These are phyloP conservation scores for Coffea canephora DNA, from an alignment of 257 asterid species.

Conservation along the genomic window DNA sequence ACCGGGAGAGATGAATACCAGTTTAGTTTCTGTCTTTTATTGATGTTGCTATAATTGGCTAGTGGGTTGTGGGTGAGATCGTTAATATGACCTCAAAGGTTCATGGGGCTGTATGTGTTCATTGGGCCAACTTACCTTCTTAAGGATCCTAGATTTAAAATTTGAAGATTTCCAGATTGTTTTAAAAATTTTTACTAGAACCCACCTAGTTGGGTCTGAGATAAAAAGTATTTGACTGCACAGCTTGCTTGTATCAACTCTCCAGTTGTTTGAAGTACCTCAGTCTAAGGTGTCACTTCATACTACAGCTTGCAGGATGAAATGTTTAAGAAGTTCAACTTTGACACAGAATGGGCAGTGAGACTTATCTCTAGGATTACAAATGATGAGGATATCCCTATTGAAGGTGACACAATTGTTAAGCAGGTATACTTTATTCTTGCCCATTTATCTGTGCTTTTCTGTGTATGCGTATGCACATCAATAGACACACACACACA, in stretches of 20 bases:
- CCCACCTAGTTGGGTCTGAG: background rate
- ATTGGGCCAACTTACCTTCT: background rate
- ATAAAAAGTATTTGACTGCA: background rate
- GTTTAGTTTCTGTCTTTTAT: background rate
- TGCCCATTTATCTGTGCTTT: background rate
- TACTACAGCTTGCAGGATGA: slow-evolving; percentile 89
- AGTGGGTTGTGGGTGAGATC: too few species aligned
- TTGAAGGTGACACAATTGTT: slow-evolving; percentile 82
- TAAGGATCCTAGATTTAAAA: background rate
- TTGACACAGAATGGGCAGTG: slow-evolving; percentile 97
- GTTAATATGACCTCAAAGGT: background rate
- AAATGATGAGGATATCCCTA: slow-evolving; percentile 85
- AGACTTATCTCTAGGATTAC: slow-evolving; percentile 82
- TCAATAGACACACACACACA: too few species aligned
- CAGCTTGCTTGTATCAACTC: background rate
- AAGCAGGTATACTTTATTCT: slow-evolving; percentile 55
- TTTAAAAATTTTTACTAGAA: background rate
- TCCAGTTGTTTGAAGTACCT: slow-evolving; percentile 2
- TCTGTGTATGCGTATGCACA: background rate
- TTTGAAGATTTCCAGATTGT: background rate
- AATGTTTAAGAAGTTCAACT: slow-evolving; percentile 95
- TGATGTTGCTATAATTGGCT: background rate
- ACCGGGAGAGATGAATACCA: background rate
- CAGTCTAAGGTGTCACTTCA: slow-evolving; percentile 16
- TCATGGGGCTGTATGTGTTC: background rate